A percentile compares a stretch with the other conserved stretches of the same genome.
phyloP scores from a whole-genome alignment of 2,329 filamentous ascomycete genomes.

The Grosmannia huntii region DNA sequence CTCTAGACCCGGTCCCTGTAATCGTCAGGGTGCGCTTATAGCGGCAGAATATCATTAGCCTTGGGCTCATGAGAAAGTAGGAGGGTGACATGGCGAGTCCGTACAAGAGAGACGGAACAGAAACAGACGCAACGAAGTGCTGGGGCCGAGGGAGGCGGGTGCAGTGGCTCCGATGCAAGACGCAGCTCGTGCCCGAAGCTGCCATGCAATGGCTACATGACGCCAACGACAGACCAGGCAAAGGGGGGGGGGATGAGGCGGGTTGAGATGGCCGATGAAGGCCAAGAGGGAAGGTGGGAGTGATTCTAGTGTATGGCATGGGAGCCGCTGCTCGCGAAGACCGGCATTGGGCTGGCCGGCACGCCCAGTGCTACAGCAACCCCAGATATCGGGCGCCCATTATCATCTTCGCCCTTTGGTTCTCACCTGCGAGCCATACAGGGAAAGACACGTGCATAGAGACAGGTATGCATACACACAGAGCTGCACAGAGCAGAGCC shows the following conservation, averaged over 20 bases:
- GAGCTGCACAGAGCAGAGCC: not conserved
- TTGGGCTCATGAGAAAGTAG: not conserved
- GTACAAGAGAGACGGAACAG: not conserved
- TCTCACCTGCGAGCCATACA: not conserved
- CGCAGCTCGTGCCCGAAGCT: not conserved
- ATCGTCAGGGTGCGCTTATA: not conserved
- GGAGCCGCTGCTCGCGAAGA: not conserved
- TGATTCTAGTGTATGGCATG: not conserved
- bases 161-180: not conserved
- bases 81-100: too few species aligned
- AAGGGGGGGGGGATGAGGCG: not conserved
- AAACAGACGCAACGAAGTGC: not conserved
- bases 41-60: not conserved
- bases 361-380: not conserved
- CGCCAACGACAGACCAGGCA: too few species aligned
- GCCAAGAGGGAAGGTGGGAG: not conserved
- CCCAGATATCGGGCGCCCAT: not conserved
- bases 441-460: not conserved
- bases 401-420: too few species aligned
- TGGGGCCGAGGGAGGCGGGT: not conserved
- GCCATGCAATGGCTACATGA: not conserved
- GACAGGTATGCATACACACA: not conserved
- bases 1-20: too few species aligned
- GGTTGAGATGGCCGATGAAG: not conserved
- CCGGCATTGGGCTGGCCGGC: not conserved